Conservation (phyloP, 495 filamentous ascomycete genomes). For the Massariosphaeria phaeospora region DNA sequence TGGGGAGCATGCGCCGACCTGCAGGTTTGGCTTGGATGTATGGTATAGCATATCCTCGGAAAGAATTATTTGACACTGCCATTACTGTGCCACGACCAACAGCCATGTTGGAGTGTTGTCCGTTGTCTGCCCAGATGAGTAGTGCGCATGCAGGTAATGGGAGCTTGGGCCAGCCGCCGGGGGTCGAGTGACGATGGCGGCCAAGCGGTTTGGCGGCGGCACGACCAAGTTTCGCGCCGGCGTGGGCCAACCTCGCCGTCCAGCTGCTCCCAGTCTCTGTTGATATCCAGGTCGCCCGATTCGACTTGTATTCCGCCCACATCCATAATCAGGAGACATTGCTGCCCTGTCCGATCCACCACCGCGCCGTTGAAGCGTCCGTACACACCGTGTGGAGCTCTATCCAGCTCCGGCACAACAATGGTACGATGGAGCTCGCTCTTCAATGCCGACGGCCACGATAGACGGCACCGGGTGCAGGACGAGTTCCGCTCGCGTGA, state of each 20-base stretch:
- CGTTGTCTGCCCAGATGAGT: too few relatives aligned
- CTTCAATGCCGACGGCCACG: constrained; percentile 36
- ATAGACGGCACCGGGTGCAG: constrained; percentile 35
- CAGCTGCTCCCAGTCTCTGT: not conserved
- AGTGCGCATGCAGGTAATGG: not conserved
- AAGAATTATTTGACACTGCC: too few relatives aligned
- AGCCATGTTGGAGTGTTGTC: too few relatives aligned
- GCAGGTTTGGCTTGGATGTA: too few relatives aligned
- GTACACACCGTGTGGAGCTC: not conserved
- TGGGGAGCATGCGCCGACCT: too few relatives aligned
- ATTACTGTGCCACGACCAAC: too few relatives aligned
- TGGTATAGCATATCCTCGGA: too few relatives aligned
- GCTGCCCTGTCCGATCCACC: not conserved
- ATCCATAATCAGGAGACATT: not conserved
- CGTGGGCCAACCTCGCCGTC: not conserved
- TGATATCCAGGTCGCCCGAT: not conserved
- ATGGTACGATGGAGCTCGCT: constrained; percentile 45
- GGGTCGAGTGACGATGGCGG: too few relatives aligned
- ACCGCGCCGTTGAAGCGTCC: not conserved
- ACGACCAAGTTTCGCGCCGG: constrained; percentile 3
- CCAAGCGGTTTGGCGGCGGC: not conserved
- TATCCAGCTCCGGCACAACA: constrained; percentile 21
- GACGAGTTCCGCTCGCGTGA: constrained; percentile 39
- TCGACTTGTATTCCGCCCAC: not conserved
- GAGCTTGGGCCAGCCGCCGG: constrained; percentile 21